These are phyloP conservation scores for Colletotrichum sp. DNA, from an alignment of 2,329 filamentous ascomycete species.

Conservation along the genomic window DNA sequence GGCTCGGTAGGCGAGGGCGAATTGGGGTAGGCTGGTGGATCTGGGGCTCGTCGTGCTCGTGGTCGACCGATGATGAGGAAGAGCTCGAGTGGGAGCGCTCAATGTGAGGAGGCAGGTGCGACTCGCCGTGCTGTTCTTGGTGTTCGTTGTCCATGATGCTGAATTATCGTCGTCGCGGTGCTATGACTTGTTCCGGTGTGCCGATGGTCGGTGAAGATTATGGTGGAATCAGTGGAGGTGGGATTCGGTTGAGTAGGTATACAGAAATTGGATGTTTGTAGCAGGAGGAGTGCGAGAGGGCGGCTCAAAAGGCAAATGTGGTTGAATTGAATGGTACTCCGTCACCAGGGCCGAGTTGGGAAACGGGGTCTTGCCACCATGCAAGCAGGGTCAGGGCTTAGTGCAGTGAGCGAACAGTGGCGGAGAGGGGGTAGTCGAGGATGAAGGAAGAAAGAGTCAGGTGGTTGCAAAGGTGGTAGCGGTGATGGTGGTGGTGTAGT, in stretches of 20 bases:
- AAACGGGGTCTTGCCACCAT: conserved; percentile 23
- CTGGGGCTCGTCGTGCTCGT: conserved; percentile 38
- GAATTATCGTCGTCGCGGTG: background rate
- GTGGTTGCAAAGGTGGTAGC: conserved; percentile 12
- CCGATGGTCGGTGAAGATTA: background rate
- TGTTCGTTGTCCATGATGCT: conserved; percentile 26
- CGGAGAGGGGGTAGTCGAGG: conserved; percentile 14
- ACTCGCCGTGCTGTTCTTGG: conserved; percentile 21
- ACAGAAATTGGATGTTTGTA: background rate
- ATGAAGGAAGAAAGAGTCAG: conserved; percentile 10
- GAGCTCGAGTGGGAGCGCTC: conserved; percentile 39
- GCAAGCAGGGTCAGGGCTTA: conserved; percentile 16
- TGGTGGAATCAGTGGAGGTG: background rate
- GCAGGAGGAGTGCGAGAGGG: background rate
- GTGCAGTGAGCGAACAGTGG: conserved; percentile 1
- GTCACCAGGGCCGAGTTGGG: conserved; percentile 18
- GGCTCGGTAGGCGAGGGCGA: conserved; percentile 72
- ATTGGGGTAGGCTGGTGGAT: conserved; percentile 58
- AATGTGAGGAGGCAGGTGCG: conserved; percentile 34
- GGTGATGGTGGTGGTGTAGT: conserved; percentile 10
- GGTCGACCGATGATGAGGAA: conserved; percentile 34
- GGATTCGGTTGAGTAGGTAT: background rate
- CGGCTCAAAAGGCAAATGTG: conserved; percentile 12
- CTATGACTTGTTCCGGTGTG: background rate
- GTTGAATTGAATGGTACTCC: conserved; percentile 10